These are phyloP conservation scores for Schizothecium vesticola DNA, from an alignment of 495 filamentous ascomycete genomes.

Conservation along the genomic window DNA sequence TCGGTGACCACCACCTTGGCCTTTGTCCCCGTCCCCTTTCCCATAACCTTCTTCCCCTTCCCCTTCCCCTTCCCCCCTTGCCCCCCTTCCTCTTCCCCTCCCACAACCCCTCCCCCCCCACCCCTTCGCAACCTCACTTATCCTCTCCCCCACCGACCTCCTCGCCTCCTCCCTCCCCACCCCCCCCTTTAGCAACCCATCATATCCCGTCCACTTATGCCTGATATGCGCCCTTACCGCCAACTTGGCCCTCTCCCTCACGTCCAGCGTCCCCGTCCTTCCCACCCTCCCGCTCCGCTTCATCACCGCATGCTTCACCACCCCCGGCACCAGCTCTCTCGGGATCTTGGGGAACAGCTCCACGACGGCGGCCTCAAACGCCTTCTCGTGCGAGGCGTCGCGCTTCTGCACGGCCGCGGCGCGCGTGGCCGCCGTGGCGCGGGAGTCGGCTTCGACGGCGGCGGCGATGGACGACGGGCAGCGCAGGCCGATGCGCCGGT, in stretches of 20 bases:
- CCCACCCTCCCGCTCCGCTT: constrained; percentile 35
- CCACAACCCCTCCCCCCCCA: constrained; percentile 11
- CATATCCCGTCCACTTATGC: constrained; percentile 36
- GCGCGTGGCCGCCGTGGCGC: constrained; percentile 25
- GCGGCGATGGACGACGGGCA: constrained; percentile 30
- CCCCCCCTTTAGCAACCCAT: constrained; percentile 21
- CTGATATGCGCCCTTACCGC: constrained; percentile 37
- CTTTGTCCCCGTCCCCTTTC: not conserved
- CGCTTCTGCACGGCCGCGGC: constrained; percentile 21
- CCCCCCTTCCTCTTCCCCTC: not conserved
- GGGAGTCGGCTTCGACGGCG: constrained; percentile 20
- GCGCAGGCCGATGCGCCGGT: constrained; percentile 30
- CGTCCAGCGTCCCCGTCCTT: constrained; percentile 20
- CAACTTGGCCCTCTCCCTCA: constrained; percentile 29
- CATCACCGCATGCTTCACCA: constrained; percentile 26
- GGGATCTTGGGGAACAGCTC: constrained; percentile 30
- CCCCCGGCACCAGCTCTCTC: constrained; percentile 10
- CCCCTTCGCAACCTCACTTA: constrained; percentile 18
- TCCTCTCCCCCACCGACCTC: constrained; percentile 3
- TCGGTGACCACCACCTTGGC: not conserved
- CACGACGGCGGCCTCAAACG: constrained; percentile 23
- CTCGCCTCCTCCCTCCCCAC: constrained; percentile 17
- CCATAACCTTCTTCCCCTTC: not conserved
- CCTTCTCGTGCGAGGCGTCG: constrained; percentile 23
- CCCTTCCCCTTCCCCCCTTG: not conserved